These are phyloP conservation scores for Clavispora carvajalis DNA, from an alignment of 805 yeast genomes.

Conservation along the genomic window DNA sequence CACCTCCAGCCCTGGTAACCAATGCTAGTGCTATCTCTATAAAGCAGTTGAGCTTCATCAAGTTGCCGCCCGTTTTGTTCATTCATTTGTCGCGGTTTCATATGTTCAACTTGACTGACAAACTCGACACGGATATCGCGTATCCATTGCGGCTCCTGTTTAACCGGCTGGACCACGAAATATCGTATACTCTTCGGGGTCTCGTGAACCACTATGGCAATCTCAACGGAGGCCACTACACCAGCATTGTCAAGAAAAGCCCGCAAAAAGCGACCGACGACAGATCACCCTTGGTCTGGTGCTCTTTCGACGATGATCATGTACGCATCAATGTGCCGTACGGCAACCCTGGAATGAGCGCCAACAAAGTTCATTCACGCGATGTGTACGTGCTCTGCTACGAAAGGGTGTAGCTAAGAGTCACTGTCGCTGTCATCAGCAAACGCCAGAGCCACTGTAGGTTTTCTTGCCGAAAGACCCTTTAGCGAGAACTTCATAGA, in stretches of 20 bases:
- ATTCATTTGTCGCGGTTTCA: conserved; percentile 41
- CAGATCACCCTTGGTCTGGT: conserved; percentile 52
- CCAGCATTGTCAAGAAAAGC: conserved; percentile 55
- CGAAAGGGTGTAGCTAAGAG: conserved; percentile 26
- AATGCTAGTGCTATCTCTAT: conserved; percentile 8
- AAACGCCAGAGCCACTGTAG: conserved; percentile 3
- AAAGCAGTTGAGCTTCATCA: conserved; percentile 26
- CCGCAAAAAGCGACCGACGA: conserved; percentile 14
- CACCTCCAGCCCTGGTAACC: conserved; percentile 3
- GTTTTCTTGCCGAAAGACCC: conserved; percentile 8
- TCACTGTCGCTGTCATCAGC: conserved; percentile 4
- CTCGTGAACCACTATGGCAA: conserved; percentile 70
- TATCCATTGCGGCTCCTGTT: conserved; percentile 54
- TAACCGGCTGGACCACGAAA: conserved; percentile 23
- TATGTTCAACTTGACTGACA: conserved; percentile 48
- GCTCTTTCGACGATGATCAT: conserved; percentile 69
- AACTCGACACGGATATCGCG: conserved; percentile 43
- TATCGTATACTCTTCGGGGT: conserved; percentile 52
- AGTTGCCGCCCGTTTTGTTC: conserved; percentile 34
- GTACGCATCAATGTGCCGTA: conserved; percentile 42
- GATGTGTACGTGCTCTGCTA: conserved; percentile 72
- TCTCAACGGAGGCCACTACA: conserved; percentile 71
- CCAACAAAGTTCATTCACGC: conserved; percentile 37
- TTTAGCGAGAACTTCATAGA: conserved; percentile 9
- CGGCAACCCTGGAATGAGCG: conserved; percentile 38